Evolutionary conservation across 163 green algal species (phyloP), one percentile per base, ranked within the genome.

Genomic region (Coccomyxa subellipsoidea): DNA sequence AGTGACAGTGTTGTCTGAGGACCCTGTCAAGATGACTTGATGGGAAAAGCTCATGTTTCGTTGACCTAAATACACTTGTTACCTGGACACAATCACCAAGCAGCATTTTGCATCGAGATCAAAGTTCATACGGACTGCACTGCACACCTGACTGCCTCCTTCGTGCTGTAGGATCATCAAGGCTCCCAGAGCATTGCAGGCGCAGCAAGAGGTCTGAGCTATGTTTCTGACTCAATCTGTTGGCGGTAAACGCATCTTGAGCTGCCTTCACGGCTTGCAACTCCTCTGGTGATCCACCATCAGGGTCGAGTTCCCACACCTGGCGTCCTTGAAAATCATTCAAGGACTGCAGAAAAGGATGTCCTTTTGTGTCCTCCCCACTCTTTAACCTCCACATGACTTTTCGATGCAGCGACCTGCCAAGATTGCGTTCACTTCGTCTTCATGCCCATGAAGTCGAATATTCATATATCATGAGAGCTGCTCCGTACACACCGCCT

Each of bases 191-290:
- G 47, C 71, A 85, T 79, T 97, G 93, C 78, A 96, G 83, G 34
- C 94, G 87, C 36, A 98, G 89, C 23, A 99, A 90, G 88, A 96
- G 93, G 38, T 98, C 96, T 0, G 85, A 76, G 66, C 88, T 94
- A 82, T 98, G 93, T 78, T 92, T 90, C 35, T 94, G 87, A 80
- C 89, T 81, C 18, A 91, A 83, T 8, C 94, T 88, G 79, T 83
- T 47, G 21, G 29, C 40, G 8, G 29, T 35, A 79, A 69, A 82
- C 8, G n/a, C 21, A 8, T 35, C 27, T 31, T 66, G 35, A 21
- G 66, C 59, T 27, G 23, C 27, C n/a, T 83, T 53, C 21, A 79
- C 69, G n/a, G 32, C 69, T 21, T 32, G 9, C 12, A 38, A 34
- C 38, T 83, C 38, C 66, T 70, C 38, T 25, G 37, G 29, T 4